Conservation (phyloP, 75 land plant species). For the Cryptomeria japonica region DNA sequence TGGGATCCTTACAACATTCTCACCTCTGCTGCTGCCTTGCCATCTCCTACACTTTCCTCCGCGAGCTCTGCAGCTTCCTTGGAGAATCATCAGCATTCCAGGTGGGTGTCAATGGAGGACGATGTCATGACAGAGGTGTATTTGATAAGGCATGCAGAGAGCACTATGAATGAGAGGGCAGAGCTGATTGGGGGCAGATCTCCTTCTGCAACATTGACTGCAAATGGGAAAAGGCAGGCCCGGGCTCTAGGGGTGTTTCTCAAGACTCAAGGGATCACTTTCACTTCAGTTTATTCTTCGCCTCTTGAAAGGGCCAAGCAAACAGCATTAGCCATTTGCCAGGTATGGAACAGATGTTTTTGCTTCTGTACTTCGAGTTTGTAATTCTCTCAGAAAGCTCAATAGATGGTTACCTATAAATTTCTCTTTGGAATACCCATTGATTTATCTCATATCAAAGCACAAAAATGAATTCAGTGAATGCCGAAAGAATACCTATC, state of each 20-base stretch:
- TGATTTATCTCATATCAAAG: not conserved
- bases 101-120: conserved; percentile 16
- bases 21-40: conserved; percentile 22
- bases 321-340: conserved; percentile 68
- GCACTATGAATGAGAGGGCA: conserved; percentile 49
- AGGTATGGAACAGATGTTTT: conserved; percentile 36
- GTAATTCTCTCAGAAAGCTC: not conserved
- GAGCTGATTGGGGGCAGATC: conserved; percentile 72
- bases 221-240: conserved; percentile 70
- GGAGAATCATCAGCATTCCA: conserved; percentile 7
- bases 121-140: conserved; percentile 52
- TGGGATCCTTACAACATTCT: conserved; percentile 88
- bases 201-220: conserved; percentile 57
- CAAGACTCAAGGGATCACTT: conserved; percentile 65
- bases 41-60: conserved; percentile 14
- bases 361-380: not conserved
- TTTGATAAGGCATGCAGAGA: conserved; percentile 72
- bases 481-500: not conserved
- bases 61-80: conserved; percentile 14
- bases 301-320: conserved; percentile 76
- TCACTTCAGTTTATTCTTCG: conserved; percentile 68
- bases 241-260: conserved; percentile 81
- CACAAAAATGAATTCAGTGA: not conserved
- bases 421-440: not conserved
- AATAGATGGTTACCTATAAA: not conserved